Evolutionary conservation across 441 rosid species (phyloP).

Genomic region (Populus hybrid): DNA sequence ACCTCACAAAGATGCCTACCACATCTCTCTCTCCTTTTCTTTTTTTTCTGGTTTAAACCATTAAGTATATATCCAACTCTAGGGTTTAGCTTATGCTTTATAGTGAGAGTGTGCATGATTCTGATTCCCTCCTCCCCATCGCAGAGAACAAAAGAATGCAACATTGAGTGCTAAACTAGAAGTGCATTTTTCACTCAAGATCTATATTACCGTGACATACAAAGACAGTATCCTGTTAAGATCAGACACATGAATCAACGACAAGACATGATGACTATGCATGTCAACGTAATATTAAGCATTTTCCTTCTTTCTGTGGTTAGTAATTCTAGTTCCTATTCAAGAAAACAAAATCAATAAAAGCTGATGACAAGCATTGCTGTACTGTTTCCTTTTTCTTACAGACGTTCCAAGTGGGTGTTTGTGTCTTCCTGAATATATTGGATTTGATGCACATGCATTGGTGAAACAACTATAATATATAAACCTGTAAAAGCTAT

Average conservation of each 20-base stretch:
- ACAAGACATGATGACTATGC: not conserved
- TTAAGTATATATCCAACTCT: conserved; percentile 7
- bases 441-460: conserved; percentile 25
- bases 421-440: conserved; percentile 6
- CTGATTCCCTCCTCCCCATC: conserved; percentile 13
- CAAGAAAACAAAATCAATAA: not conserved
- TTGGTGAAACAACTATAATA: conserved; percentile 11
- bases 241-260: not conserved
- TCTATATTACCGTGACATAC: not conserved
- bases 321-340: not conserved
- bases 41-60: not conserved
- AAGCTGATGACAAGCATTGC: not conserved
- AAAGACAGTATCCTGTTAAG: not conserved
- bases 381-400: not conserved
- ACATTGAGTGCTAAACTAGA: not conserved
- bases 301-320: not conserved
- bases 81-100: conserved; percentile 30
- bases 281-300: conserved; percentile 4
- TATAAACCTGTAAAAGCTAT: not conserved
- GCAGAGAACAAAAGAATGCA: not conserved
- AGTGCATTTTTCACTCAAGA: conserved; percentile 1
- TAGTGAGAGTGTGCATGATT: conserved; percentile 28
- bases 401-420: not conserved
- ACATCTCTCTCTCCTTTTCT: not conserved
- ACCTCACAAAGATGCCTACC: conserved; percentile 38